phyloP scores from a whole-genome alignment of 2,329 filamentous ascomycete species.

The Coniochaeta ligniaria region DNA sequence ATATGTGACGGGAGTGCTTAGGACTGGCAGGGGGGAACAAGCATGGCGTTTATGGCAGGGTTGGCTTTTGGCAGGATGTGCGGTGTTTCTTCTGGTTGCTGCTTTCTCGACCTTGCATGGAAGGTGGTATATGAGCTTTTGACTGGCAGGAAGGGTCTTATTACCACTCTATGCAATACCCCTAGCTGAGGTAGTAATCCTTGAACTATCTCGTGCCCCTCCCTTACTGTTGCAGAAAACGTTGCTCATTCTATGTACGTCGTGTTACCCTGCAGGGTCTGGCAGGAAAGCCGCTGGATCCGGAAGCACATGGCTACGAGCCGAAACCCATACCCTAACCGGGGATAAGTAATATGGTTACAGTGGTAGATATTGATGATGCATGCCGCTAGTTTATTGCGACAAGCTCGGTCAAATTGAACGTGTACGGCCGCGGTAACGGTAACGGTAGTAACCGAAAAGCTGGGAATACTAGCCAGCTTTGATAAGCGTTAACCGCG shows the following conservation, averaged over 20 bases:
- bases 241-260: not conserved
- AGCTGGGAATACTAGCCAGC: not conserved
- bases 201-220: not conserved
- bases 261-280: not conserved
- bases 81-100: not conserved
- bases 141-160: not conserved
- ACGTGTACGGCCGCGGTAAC: not conserved
- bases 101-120: not conserved
- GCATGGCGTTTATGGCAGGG: constrained; percentile 2
- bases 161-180: not conserved
- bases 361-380: not conserved
- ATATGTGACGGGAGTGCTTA: constrained; percentile 35
- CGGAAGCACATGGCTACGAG: constrained; percentile 2
- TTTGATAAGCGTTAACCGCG: not conserved
- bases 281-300: not conserved
- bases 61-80: not conserved
- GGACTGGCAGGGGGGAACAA: not conserved
- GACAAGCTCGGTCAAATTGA: not conserved
- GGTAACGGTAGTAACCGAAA: not conserved
- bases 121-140: not conserved
- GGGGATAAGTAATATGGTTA: not conserved
- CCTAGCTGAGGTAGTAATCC: not conserved
- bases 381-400: not conserved
- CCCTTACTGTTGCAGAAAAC: not conserved
- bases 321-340: not conserved